A percentile compares a stretch with the other conserved stretches of the same genome.
These are phyloP conservation scores for Erodium trifolium DNA, from an alignment of 441 rosid genomes.

Conservation along the genomic window DNA sequence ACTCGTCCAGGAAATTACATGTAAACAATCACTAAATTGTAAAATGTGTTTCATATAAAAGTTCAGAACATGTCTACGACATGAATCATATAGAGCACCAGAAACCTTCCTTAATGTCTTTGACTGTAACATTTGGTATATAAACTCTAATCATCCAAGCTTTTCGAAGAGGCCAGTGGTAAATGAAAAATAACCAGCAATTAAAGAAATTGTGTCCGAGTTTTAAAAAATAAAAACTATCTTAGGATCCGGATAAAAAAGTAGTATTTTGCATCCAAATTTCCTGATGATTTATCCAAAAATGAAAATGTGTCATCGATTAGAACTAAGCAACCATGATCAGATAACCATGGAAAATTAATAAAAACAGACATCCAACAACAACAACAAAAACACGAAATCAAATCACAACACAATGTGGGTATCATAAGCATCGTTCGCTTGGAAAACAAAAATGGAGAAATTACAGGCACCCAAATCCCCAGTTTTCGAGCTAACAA, in stretches of 20 bases:
- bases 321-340: not conserved
- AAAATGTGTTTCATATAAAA: no score
- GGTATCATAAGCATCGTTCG: not conserved
- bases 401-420: not conserved
- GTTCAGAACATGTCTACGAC: not conserved
- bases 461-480: not conserved
- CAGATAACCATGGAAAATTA: not conserved
- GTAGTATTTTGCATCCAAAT: not conserved
- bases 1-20: not conserved
- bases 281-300: not conserved
- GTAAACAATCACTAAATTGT: not conserved
- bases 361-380: no score
- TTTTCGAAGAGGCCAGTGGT: not conserved
- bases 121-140: not conserved
- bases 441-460: not conserved
- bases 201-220: not conserved
- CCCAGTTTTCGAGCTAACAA: not conserved
- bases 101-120: not conserved
- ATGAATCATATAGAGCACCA: no score
- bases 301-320: not conserved
- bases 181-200: not conserved
- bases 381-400: not conserved
- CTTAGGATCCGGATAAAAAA: not conserved
- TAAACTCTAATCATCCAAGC: not conserved
- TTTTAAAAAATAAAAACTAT: no score